Evolutionary conservation across 169 alveolate species (phyloP), one percentile per base, ranked within the genome.

Genomic region (Eimeria maxima): DNA sequence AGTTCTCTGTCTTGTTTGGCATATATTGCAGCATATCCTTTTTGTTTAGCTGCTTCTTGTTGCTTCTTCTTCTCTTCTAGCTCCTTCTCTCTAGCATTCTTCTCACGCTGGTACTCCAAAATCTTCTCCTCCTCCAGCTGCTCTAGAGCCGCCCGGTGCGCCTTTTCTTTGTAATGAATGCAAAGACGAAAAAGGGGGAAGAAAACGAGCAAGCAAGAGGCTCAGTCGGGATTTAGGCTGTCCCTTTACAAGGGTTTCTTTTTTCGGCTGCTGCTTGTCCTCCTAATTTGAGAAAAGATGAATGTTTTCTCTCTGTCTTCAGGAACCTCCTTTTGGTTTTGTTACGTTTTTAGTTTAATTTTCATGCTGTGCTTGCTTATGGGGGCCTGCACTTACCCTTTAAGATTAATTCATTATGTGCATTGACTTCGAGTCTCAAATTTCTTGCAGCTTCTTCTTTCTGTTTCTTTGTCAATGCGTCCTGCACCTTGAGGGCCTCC

Each of bases 1-100:
- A 93, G 69, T 20, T 97, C 98, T 60, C 95, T 90, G 89, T 98
- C 98, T 88, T 97, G 98, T 78, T 96, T 95, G 73, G 97, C 99
- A 81, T 98, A 96, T 20, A 98, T 96, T 71, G 97, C 96, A 81
- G 97, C 98, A 24, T 97, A 96, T 90, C 97, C 98, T 90, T 94
- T 96, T 95, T 97, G 98, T 90, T 98, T 98, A 94, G 97, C 98
- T 24, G 97, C 98, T 83, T 90, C 90, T 38, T 93, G 94, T 50
- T 98, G 96, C n/a, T 67, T 84, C 96, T 91, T 80, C 87, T 80
- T 53, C 5, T 74, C 92, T 45, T 92, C 95, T n/a, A 57, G 81
- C 38, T 92, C 95, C 42, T 78, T 96, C 4, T 98, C 98, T 95
- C 97, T 33, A 10, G 33, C 80, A 14, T 63, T 69, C 83, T 92